Conservation (phyloP, 345 rosid genomes). For the Lepidium didymum region DNA sequence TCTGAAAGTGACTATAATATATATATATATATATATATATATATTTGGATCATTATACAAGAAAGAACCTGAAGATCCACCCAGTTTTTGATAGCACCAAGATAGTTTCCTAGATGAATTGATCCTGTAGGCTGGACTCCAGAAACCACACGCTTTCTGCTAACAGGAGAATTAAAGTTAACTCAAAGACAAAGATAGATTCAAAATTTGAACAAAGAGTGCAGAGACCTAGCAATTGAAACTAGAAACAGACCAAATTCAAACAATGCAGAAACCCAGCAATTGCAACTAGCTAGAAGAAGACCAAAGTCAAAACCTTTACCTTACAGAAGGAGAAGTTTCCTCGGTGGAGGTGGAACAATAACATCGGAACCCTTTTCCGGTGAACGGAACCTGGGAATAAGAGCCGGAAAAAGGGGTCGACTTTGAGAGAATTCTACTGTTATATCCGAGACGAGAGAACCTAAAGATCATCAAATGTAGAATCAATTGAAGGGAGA, state of each 20-base stretch:
- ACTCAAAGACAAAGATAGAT: neutral
- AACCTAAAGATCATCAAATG: conserved; percentile 1
- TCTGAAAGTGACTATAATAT: neutral
- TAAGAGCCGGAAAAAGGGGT: neutral
- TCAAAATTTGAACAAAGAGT: neutral
- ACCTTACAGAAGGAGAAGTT: conserved; percentile 16
- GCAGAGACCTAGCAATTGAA: neutral
- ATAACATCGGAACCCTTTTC: conserved; percentile 17
- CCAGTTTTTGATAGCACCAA: conserved; percentile 90
- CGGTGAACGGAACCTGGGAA: neutral
- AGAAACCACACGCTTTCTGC: conserved; percentile 79
- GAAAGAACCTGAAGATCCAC: conserved; percentile 61
- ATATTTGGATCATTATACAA: neutral
- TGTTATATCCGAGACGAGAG: conserved; percentile 15
- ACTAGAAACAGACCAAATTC: neutral
- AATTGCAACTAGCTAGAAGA: neutral
- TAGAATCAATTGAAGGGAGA: neutral
- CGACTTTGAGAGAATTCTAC: conserved; percentile 4
- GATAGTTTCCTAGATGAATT: conserved; percentile 86
- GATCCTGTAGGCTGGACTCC: conserved; percentile 96
- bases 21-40: no score
- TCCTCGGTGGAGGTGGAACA: conserved; percentile 4
- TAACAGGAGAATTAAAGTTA: neutral
- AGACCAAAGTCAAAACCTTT: neutral
- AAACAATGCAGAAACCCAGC: neutral